phyloP scores from a whole-genome alignment of 2,329 filamentous ascomycete species.

The Lachnellula subtilissima region DNA sequence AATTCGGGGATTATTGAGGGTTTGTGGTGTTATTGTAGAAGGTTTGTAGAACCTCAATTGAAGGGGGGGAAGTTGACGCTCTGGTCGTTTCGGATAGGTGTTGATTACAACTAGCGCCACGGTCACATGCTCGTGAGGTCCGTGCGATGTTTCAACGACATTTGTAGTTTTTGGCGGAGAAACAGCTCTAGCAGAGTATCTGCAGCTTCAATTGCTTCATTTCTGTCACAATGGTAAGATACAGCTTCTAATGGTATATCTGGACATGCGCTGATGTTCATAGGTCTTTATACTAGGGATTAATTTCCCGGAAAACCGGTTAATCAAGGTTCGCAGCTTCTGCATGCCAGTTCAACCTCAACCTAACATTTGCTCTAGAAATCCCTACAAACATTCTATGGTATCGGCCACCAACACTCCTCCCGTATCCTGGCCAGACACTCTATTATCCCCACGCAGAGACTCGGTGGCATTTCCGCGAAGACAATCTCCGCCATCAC shows the following conservation, averaged over 20 bases:
- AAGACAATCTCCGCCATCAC: conserved; percentile 78
- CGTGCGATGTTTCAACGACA: conserved; percentile 13
- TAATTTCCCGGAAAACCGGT: conserved; percentile 77
- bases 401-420: conserved; percentile 67
- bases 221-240: conserved; percentile 24
- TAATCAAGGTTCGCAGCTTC: conserved; percentile 65
- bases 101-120: conserved; percentile 19
- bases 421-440: conserved; percentile 79
- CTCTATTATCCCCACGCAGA: conserved; percentile 79
- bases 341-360: not conserved
- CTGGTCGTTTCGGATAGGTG: conserved; percentile 28
- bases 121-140: conserved; percentile 18
- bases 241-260: not conserved
- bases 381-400: conserved; percentile 81
- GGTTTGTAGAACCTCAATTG: conserved; percentile 10
- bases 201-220: not conserved
- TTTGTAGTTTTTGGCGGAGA: not conserved
- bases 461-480: conserved; percentile 67
- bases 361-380: conserved; percentile 41
- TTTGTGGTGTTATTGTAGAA: conserved; percentile 9
- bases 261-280: conserved; percentile 6
- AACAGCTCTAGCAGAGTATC: conserved; percentile 1
- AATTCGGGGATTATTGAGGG: conserved; percentile 19
- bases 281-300: conserved; percentile 75
- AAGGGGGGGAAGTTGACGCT: not conserved